Evolutionary conservation across 805 yeast species (phyloP), one percentile per base, ranked within the genome.

Genomic region (Starmera amethionina): DNA sequence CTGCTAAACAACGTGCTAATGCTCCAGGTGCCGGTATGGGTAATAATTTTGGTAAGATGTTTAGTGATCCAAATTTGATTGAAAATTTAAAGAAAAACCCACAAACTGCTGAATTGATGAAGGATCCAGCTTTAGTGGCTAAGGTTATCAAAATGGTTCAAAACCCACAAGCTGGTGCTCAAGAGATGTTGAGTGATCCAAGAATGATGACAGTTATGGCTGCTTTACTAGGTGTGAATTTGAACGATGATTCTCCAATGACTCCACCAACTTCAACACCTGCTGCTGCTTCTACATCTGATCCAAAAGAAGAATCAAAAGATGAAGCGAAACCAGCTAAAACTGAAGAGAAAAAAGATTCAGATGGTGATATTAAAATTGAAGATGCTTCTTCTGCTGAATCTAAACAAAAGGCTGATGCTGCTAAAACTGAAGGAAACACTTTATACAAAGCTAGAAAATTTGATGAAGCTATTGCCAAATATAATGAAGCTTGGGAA

Each of bases 381-480:
- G 55, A 56, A 25, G 61, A 50, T 15, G 55, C 49, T 30, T 54
- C 51, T 27, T 63, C 40, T 22, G 61, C 54, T 10, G 48, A 53
- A 10, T 44, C 51, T 19, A 75, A 73, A 54, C 64, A 55, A 4
- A 65, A 67, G 40, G 89, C 94, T 30, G 84, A 79, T 47, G 72
- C 67, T 13, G 79, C 73, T 45, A 93, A 93, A 61, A 82, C 83
- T 5, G 76, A 79, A 60, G 99, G 97, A 48, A 93, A 93, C 65
- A 68, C 73, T 38, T 68, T 84, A 36, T 93, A 93, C 73, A 93
- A 93, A 64, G 69, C 79, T 49, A 83, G 82, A 59, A 71, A 88
- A 55, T 93, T 93, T 50, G 96, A 87, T 56, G 95, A 82, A 55
- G 98, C 99, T 35, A 90, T 93, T 58, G 86, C 67, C 42, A 68